Base-by-base conservation (phyloP, 225 moss, liverwort and hornwort genomes). In the Polytrichum formosum region DNA sequence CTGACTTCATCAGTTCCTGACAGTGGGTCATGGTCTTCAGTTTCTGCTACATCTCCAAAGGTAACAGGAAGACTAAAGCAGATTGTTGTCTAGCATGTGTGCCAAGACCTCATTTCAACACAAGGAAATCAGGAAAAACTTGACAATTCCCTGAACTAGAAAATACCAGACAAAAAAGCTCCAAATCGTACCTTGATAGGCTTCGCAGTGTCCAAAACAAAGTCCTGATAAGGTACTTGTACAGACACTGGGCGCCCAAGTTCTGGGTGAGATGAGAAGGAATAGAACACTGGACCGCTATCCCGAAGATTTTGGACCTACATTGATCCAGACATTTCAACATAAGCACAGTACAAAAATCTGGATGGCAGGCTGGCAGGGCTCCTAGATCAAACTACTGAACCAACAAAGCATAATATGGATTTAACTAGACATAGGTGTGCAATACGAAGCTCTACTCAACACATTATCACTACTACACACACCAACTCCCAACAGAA, bases 291-390 rank as follows among this genome's bases (percentile, higher is more conserved):
- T 65, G 80, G 77, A 25, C 80, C 86, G 25, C 10, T 78, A 66
- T 70, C 82, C 64, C 61, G 70, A 19, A 83, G 53, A 75, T 80
- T 73, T 59, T 74, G 82, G 26, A 86, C 70, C 86, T 86, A 71
- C 56, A 73, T 61, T 61, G 27, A 20, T 21, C 21, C 35, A 35
- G 16, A 58, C 21, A 19, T 58, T 58, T 58, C 4, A 0, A 20
- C 21, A 58, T 58, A 46, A 46, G 46, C 46, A 46, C 4, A 3
- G 16, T 46, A 46, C 16, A 46, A 46, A 46, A 46, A 46, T 46
- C 46, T 13, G 46, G 46, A 46, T 0, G 13, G 46, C 37, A 37
- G 37, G 37, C 37, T 37, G n/a, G 22, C 58, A 58, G 20, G 58
- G n/a, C 58, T 58, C 21, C 21, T 23, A 58, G 21, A 21, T 23